Conservation (phyloP, 768 basidiomycete genomes). For the Lepiota brunneoincarnata region DNA sequence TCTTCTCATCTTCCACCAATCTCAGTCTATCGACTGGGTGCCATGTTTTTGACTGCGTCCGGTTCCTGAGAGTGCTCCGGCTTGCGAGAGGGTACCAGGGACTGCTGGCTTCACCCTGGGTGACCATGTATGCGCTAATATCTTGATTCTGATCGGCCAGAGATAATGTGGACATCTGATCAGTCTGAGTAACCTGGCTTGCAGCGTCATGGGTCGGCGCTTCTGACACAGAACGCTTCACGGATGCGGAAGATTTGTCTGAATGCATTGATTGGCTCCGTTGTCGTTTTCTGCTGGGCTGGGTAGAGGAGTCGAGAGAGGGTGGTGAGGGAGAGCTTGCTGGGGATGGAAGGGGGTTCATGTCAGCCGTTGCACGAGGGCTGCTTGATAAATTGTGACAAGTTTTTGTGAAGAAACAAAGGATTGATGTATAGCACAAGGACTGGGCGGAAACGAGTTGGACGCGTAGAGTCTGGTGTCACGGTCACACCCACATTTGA, state of each 20-base stretch:
- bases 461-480: constrained; percentile 8
- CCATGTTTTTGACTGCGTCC: constrained; percentile 22
- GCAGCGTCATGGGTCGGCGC: constrained; percentile 44
- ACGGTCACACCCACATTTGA: constrained; percentile 5
- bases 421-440: constrained; percentile 6
- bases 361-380: constrained; percentile 20
- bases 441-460: constrained; percentile 9
- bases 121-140: constrained; percentile 68
- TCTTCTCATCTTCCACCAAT: constrained; percentile 45
- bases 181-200: constrained; percentile 34
- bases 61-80: constrained; percentile 15
- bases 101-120: constrained; percentile 46
- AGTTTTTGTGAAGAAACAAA: constrained; percentile 6
- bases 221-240: constrained; percentile 80
- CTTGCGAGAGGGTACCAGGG: constrained; percentile 25
- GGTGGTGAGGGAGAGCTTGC: constrained; percentile 43
- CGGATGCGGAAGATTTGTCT: constrained; percentile 64
- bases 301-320: constrained; percentile 33
- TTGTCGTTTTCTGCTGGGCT: constrained; percentile 62
- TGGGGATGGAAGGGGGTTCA: constrained; percentile 48
- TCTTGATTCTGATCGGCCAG: constrained; percentile 45
- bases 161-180: constrained; percentile 42
- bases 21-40: constrained; percentile 47
- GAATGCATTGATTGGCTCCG: constrained; percentile 78
- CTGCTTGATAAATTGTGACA: neutral